These are phyloP conservation scores for Microbotryomycetes sp. DNA, from an alignment of 1,284 basidiomycete genomes.

Conservation along the genomic window DNA sequence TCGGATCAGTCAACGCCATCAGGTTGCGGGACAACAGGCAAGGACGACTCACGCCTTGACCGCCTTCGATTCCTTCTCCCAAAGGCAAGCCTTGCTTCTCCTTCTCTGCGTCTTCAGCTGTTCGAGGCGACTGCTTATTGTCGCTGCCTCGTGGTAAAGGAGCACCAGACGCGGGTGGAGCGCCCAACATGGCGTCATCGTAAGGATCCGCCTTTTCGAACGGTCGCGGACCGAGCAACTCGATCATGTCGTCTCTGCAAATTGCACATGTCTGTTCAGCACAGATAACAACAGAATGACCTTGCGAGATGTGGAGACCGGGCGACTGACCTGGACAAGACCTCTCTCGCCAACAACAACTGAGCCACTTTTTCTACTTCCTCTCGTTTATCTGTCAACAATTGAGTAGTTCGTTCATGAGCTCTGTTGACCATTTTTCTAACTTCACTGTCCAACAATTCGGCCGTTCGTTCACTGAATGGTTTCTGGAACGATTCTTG, in stretches of 20 bases:
- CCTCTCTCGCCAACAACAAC: conserved; percentile 84
- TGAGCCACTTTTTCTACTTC: conserved; percentile 94
- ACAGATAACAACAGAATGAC: conserved; percentile 39
- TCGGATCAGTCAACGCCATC: neutral
- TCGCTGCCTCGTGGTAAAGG: neutral
- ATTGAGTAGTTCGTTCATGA: conserved; percentile 73
- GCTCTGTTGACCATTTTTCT: conserved; percentile 91
- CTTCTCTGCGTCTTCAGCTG: neutral
- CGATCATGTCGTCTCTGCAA: conserved; percentile 73
- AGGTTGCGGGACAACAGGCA: no score
- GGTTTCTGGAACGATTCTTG: conserved; percentile 92
- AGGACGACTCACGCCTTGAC: conserved; percentile 9
- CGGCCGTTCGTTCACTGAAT: conserved; percentile 93
- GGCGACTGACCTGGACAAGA: conserved; percentile 65
- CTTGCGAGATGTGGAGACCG: conserved; percentile 37
- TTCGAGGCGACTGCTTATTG: neutral
- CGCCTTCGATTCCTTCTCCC: conserved; percentile 25
- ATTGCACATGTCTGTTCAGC: conserved; percentile 27
- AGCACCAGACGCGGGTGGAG: neutral
- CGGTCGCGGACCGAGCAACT: conserved; percentile 73
- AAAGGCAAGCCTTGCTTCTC: conserved; percentile 1
- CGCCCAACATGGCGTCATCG: conserved; percentile 12
- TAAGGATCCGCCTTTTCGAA: conserved; percentile 49
- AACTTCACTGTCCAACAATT: conserved; percentile 81
- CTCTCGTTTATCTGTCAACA: conserved; percentile 72